Evolutionary conservation across 192 early-diverging fungal genomes (phyloP).

Genomic region (Backusella parvicylindrica): DNA sequence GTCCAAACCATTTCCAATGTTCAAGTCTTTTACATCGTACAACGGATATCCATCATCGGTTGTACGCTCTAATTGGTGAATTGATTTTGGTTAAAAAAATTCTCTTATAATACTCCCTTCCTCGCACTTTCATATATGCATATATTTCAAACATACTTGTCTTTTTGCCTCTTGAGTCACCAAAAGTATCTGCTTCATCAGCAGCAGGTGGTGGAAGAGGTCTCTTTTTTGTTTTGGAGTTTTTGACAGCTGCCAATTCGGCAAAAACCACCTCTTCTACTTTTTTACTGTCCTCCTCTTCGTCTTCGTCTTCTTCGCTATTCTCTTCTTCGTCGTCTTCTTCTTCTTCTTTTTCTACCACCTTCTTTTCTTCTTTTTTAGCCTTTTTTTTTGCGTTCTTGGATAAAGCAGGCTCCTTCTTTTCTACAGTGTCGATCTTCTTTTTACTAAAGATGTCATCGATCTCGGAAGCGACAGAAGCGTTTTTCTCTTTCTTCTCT

Average conservation of each 20-base stretch:
- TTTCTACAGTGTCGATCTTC: not conserved
- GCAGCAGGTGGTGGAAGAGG: not conserved
- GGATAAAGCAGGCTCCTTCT: not conserved
- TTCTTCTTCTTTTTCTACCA: not conserved
- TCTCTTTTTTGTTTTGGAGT: not conserved
- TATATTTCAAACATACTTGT: conserved; percentile 15
- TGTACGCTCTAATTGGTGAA: conserved; percentile 25
- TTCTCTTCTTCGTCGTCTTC: not conserved
- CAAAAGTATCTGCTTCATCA: conserved; percentile 29
- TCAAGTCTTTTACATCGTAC: conserved; percentile 32
- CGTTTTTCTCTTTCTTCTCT: not conserved
- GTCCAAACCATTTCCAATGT: conserved; percentile 42
- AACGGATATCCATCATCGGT: conserved; percentile 35
- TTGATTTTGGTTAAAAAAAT: not conserved
- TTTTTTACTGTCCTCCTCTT: not conserved
- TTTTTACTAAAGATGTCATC: conserved; percentile 23
- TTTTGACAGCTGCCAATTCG: conserved; percentile 30
- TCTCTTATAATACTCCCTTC: too few relatives aligned
- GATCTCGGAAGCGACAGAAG: conserved; percentile 2
- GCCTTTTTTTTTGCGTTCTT: conserved; percentile 14
- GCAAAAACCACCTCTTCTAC: conserved; percentile 11
- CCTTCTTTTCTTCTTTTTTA: not conserved
- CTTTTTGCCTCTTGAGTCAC: conserved; percentile 35
- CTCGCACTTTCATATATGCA: not conserved
- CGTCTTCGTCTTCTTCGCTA: not conserved